Conservation (phyloP, 345 rosid species). For the Pelargonium nanum region DNA sequence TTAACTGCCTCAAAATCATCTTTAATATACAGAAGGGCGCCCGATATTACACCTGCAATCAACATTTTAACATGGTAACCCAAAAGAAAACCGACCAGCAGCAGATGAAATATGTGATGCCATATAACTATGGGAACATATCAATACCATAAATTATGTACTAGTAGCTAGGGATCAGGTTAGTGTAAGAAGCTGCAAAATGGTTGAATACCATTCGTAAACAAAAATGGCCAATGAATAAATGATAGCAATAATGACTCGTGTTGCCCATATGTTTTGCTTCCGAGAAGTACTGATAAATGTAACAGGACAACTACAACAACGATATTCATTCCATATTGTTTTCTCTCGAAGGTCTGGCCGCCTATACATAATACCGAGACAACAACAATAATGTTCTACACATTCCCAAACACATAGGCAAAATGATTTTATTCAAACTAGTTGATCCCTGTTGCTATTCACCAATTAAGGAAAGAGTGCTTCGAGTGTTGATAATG, state of each 20-base stretch:
- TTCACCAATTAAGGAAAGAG: too few species aligned
- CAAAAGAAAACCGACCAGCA: neutral
- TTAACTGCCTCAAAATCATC: conserved; percentile 28
- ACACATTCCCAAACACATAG: too few species aligned
- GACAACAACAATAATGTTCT: too few species aligned
- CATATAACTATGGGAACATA: neutral
- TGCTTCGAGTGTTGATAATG: too few species aligned
- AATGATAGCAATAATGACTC: neutral
- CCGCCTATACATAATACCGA: too few species aligned
- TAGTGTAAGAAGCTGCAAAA: neutral
- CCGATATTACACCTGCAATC: conserved; percentile 26
- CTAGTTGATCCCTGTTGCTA: too few species aligned
- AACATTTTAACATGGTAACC: neutral
- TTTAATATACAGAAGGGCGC: conserved; percentile 28
- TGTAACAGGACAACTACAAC: neutral
- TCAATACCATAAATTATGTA: neutral
- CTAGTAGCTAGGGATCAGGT: neutral
- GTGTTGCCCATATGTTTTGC: neutral
- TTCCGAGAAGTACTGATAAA: too few species aligned
- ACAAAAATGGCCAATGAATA: neutral
- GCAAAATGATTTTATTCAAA: too few species aligned
- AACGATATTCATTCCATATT: neutral
- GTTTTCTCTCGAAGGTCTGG: too few species aligned
- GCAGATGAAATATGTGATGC: neutral
- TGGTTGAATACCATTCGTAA: neutral